Percentiles rank a stretch among this genome's conserved stretches.
Evolutionary conservation across 1,139 yeast genomes (phyloP).

Genomic region (Pneumocystis jirovecii): DNA sequence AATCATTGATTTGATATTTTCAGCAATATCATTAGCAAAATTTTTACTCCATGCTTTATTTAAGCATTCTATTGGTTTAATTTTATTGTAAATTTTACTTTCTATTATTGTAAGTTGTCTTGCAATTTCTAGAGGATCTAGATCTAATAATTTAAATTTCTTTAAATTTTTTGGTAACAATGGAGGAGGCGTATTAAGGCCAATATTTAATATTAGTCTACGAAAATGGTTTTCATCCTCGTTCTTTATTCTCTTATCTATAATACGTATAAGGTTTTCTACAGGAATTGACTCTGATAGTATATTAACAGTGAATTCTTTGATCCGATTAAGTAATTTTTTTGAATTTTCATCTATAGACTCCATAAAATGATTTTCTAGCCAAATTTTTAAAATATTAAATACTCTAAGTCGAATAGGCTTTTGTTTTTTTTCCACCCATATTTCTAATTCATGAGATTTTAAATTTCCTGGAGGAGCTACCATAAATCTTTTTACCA

Average conservation of each 20-base stretch:
- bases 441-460: constrained; percentile 63
- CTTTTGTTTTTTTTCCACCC: constrained; percentile 59
- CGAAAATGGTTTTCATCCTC: constrained; percentile 9
- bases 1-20: constrained; percentile 15
- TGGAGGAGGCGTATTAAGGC: constrained; percentile 9
- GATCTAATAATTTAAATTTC: constrained; percentile 33
- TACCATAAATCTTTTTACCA: constrained; percentile 52
- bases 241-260: constrained; percentile 13
- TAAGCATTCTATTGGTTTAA: constrained; percentile 61
- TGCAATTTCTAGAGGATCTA: constrained; percentile 65
- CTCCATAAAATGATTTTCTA: constrained; percentile 64
- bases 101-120: constrained; percentile 71
- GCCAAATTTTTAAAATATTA: constrained; percentile 52
- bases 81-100: constrained; percentile 48
- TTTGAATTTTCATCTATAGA: constrained; percentile 29
- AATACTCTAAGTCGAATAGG: constrained; percentile 56
- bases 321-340: constrained; percentile 27
- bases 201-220: neutral
- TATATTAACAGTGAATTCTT: constrained; percentile 38
- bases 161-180: constrained; percentile 12
- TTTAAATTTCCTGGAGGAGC: constrained; percentile 82
- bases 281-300: constrained; percentile 13
- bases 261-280: constrained; percentile 12
- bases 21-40: constrained; percentile 29
- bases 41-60: constrained; percentile 40